phyloP scores from a whole-genome alignment of 768 basidiomycete genomes.

The Xerocomus potaroensis region DNA sequence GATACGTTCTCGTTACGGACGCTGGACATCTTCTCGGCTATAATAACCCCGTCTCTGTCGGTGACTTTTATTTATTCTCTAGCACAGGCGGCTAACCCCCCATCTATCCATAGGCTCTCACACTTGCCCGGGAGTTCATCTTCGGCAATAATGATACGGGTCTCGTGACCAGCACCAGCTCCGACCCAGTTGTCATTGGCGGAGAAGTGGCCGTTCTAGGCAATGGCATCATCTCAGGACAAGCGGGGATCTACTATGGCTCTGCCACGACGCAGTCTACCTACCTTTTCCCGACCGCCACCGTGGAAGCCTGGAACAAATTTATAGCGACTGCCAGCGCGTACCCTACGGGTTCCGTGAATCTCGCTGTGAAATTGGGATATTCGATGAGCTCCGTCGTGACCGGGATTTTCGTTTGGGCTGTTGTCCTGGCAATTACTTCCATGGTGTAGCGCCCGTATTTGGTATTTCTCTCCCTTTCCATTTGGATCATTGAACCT shows the following conservation, averaged over 20 bases:
- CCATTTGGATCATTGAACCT: background rate
- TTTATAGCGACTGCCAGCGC: conserved; percentile 42
- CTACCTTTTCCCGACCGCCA: conserved; percentile 51
- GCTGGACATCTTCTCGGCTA: conserved; percentile 40
- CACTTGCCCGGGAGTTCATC: conserved; percentile 63
- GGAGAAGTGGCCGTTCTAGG: conserved; percentile 49
- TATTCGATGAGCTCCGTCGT: background rate
- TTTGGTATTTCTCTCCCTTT: background rate
- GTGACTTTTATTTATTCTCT: conserved; percentile 13
- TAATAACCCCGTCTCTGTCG: conserved; percentile 43
- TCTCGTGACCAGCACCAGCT: conserved; percentile 36
- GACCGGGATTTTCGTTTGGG: background rate
- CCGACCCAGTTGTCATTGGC: conserved; percentile 36
- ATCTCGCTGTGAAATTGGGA: background rate
- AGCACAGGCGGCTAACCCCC: background rate
- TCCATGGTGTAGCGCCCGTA: background rate
- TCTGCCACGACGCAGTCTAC: conserved; percentile 46
- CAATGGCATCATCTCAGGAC: conserved; percentile 48
- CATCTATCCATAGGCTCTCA: conserved; percentile 48
- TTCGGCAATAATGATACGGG: conserved; percentile 60
- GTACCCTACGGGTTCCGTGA: background rate
- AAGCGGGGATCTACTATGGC: conserved; percentile 54
- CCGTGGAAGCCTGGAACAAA: conserved; percentile 51
- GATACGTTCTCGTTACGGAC: conserved; percentile 35
- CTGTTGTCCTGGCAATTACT: background rate